Evolutionary conservation across 129 eudicot genomes (phyloP).

Genomic region (Artemisia argyi): DNA sequence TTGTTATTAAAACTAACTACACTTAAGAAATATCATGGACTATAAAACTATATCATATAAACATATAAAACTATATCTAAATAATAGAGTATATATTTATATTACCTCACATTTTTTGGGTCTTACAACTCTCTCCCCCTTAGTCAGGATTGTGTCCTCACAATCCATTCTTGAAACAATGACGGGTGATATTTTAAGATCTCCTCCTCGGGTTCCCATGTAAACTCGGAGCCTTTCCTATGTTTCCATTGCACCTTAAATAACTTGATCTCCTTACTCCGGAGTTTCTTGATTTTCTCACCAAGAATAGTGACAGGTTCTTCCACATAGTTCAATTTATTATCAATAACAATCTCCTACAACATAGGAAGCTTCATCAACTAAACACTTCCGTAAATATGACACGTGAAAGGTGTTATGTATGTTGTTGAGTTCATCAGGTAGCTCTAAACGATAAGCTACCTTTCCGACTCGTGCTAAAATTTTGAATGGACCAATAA

Average conservation of each 20-base stretch:
- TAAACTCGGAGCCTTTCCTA: not conserved
- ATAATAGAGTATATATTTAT: too few relatives aligned
- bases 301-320: not conserved
- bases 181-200: not conserved
- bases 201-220: not conserved
- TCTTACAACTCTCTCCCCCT: too few relatives aligned
- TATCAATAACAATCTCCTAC: not conserved
- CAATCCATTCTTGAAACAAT: too few relatives aligned
- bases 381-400: not conserved
- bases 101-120: too few relatives aligned
- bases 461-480: not conserved
- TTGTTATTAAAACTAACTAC: too few relatives aligned
- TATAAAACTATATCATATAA: too few relatives aligned
- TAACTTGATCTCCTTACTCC: not conserved
- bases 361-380: not conserved
- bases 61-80: too few relatives aligned
- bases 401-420: not conserved
- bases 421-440: too few relatives aligned
- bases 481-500: not conserved
- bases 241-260: not conserved
- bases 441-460: not conserved
- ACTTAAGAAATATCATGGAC: too few relatives aligned
- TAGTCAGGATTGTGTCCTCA: too few relatives aligned
- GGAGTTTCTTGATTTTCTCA: not conserved
- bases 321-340: not conserved